Evolutionary conservation across 139 green algal species (phyloP).

Genomic region (Tetraselmis chui): DNA sequence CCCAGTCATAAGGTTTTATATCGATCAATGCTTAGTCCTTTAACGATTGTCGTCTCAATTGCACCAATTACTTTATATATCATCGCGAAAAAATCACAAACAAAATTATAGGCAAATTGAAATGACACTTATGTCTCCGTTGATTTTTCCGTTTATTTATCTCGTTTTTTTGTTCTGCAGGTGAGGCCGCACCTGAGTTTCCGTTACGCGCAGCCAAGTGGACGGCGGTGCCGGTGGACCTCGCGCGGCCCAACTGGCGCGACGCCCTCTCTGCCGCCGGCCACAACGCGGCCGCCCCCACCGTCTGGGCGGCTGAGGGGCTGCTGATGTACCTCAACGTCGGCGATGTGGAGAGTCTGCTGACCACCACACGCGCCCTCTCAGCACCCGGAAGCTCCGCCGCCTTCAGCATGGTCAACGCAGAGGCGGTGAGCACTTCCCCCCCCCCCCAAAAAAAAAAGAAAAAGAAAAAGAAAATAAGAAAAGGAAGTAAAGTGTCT

Average conservation of each 20-base stretch:
- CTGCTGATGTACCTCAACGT: not conserved
- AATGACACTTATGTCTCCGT: no score
- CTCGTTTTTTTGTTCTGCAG: no score
- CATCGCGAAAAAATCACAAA: no score
- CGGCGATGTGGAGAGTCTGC: not conserved
- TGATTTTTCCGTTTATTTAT: no score
- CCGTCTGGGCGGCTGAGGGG: not conserved
- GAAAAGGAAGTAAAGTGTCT: no score
- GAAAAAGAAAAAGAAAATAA: no score
- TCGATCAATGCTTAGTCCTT: no score
- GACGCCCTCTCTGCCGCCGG: not conserved
- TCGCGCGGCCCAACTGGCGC: not conserved
- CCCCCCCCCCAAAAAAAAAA: not conserved
- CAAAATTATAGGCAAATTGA: no score
- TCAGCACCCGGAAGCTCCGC: not conserved
- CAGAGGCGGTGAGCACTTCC: not conserved
- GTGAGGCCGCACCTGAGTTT: no score
- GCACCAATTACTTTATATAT: no score
- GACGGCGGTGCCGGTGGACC: not conserved
- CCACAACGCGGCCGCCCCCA: not conserved
- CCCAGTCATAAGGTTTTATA: no score
- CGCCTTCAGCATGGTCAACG: not conserved
- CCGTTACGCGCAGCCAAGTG: not conserved
- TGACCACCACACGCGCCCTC: not conserved
- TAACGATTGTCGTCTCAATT: no score